Conservation (phyloP, 805 yeast species). For the Saccharomycopsis javanensis region DNA sequence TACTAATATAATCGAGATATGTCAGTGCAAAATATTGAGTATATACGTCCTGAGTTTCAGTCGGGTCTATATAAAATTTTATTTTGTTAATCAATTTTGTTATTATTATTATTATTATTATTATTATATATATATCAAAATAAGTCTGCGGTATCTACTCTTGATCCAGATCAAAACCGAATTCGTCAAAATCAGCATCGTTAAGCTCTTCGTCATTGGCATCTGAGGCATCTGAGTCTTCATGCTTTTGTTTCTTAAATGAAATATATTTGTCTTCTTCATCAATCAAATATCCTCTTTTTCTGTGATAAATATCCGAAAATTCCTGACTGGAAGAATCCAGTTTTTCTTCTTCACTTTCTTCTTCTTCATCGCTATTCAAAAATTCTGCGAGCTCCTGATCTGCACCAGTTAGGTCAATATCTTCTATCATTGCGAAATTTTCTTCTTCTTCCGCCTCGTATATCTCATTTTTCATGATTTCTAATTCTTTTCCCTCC, state of each 20-base stretch:
- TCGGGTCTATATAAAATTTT: too few species aligned
- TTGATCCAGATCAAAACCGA: conserved; percentile 26
- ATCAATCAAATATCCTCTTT: not conserved
- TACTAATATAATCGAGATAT: too few species aligned
- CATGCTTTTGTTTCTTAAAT: not conserved
- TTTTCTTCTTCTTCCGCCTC: conserved; percentile 13
- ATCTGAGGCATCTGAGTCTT: not conserved
- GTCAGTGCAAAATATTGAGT: too few species aligned
- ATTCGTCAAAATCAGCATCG: conserved; percentile 25
- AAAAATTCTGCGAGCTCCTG: conserved; percentile 16
- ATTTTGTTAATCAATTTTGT: not conserved
- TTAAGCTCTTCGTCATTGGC: conserved; percentile 9
- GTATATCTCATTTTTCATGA: conserved; percentile 8
- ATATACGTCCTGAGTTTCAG: too few species aligned
- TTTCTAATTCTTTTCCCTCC: conserved; percentile 17
- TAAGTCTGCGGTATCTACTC: conserved; percentile 11
- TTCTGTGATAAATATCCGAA: conserved; percentile 2
- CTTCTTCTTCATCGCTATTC: conserved; percentile 17
- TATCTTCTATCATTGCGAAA: conserved; percentile 10
- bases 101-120: not conserved
- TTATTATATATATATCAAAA: not conserved
- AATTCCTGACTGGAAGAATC: not conserved
- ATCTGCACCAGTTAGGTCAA: conserved; percentile 15
- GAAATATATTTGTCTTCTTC: not conserved
- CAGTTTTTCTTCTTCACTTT: conserved; percentile 4